Conservation (phyloP, 192 early-diverging fungal genomes). For the Coemansia sp. region DNA sequence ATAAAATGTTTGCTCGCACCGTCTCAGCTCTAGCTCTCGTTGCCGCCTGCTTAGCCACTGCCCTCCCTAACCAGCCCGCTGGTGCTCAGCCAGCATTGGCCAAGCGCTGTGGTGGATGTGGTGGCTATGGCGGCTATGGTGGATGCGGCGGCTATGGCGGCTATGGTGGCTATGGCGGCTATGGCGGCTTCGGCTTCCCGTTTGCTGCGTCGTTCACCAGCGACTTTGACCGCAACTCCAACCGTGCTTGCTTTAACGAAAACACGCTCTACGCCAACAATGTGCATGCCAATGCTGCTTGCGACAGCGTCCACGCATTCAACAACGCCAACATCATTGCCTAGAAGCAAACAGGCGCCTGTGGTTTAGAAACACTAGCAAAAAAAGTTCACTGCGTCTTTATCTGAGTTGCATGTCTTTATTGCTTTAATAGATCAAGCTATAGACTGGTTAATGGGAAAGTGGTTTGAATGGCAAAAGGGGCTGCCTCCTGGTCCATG, state of each 20-base stretch:
- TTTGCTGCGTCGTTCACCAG: slow-evolving; percentile 16
- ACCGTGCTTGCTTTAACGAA: slow-evolving; percentile 20
- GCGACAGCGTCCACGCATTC: slow-evolving; percentile 64
- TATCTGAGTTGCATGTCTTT: not conserved
- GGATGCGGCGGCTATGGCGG: not conserved
- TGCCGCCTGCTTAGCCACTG: not conserved
- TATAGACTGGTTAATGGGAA: not conserved
- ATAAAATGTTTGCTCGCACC: not conserved
- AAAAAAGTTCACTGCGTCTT: not conserved
- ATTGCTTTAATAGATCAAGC: not conserved
- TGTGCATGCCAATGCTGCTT: slow-evolving; percentile 1
- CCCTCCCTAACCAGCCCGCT: not conserved
- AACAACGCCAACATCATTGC: slow-evolving; percentile 67
- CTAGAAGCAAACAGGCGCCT: slow-evolving; percentile 42
- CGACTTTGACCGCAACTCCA: slow-evolving; percentile 10
- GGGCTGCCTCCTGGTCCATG: not conserved
- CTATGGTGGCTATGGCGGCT: not conserved
- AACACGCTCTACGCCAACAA: slow-evolving; percentile 22
- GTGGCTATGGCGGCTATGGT: not conserved
- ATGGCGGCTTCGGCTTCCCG: slow-evolving; percentile 8
- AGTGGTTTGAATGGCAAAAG: not conserved
- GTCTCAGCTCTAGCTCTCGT: not conserved
- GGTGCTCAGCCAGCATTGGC: not conserved
- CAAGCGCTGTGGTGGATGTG: not conserved
- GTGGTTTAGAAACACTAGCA: not conserved